These are phyloP conservation scores for Kwoniella sp. DNA, from an alignment of 768 basidiomycete species.

Conservation along the genomic window DNA sequence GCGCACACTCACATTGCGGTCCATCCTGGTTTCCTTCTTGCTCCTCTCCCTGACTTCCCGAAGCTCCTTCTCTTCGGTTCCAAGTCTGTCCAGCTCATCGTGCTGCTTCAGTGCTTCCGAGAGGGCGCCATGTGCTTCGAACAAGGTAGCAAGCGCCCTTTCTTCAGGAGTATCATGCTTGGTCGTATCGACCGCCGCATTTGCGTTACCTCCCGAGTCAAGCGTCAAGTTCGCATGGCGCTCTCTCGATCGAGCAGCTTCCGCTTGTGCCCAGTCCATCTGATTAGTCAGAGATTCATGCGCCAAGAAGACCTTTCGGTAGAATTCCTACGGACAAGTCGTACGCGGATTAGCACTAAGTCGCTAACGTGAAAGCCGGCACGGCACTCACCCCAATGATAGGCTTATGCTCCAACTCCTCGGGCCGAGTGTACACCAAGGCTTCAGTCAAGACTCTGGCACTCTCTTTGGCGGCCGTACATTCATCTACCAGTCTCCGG, in stretches of 20 bases:
- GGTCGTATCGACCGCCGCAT: constrained; percentile 2
- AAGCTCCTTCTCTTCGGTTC: constrained; percentile 62
- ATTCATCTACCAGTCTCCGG: constrained; percentile 78
- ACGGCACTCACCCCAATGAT: constrained; percentile 67
- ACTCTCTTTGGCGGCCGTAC: constrained; percentile 79
- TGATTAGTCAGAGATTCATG: constrained; percentile 84
- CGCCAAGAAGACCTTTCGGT: constrained; percentile 73
- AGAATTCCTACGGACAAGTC: constrained; percentile 68
- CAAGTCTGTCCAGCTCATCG: constrained; percentile 75
- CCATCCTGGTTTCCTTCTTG: constrained; percentile 68
- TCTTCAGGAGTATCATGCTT: constrained; percentile 66
- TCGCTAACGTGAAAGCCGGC: neutral
- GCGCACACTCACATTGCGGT: constrained; percentile 63
- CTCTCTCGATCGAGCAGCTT: constrained; percentile 71
- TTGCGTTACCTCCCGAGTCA: neutral
- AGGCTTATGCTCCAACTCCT: constrained; percentile 66
- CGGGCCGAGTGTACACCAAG: constrained; percentile 69
- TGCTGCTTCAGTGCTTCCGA: constrained; percentile 70
- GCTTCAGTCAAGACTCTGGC: constrained; percentile 73
- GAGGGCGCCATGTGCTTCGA: constrained; percentile 74
- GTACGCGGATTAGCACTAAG: neutral
- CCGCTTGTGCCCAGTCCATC: constrained; percentile 86
- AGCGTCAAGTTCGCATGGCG: constrained; percentile 15
- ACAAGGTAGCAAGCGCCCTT: constrained; percentile 69
- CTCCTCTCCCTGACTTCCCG: constrained; percentile 71